Conservation (phyloP, 306 rosid genomes). For the Luffa acutangula region DNA sequence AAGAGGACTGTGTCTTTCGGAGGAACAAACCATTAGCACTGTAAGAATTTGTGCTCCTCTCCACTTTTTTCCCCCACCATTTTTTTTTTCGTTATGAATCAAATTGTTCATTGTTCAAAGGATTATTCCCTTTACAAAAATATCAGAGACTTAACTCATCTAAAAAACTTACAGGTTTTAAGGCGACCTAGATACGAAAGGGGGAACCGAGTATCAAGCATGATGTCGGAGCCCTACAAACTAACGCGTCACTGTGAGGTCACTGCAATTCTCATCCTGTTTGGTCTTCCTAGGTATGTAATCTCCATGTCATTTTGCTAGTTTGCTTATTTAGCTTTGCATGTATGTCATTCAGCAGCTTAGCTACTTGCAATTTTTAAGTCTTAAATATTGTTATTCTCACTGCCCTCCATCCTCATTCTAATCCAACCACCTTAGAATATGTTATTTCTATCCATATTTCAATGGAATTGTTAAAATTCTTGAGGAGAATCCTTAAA, state of each 20-base stretch:
- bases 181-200: constrained; percentile 38
- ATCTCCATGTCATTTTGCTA: constrained; percentile 8
- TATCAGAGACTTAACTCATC: constrained; percentile 18
- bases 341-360: not conserved
- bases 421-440: not conserved
- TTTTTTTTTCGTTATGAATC: not conserved
- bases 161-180: constrained; percentile 23
- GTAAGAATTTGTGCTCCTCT: constrained; percentile 22
- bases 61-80: not conserved
- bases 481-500: not conserved
- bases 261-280: constrained; percentile 85
- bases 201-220: constrained; percentile 29
- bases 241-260: constrained; percentile 77
- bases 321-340: constrained; percentile 3
- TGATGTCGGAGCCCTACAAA: constrained; percentile 47
- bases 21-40: constrained; percentile 55
- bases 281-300: constrained; percentile 87
- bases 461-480: not conserved
- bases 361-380: not conserved
- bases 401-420: not conserved
- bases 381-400: not conserved
- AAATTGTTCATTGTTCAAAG: not conserved
- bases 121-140: not conserved
- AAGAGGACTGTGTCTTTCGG: constrained; percentile 61
- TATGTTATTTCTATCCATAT: not conserved